Evolutionary conservation across 305 asterid species (phyloP).

Genomic region (Fraxinus angustifolia): DNA sequence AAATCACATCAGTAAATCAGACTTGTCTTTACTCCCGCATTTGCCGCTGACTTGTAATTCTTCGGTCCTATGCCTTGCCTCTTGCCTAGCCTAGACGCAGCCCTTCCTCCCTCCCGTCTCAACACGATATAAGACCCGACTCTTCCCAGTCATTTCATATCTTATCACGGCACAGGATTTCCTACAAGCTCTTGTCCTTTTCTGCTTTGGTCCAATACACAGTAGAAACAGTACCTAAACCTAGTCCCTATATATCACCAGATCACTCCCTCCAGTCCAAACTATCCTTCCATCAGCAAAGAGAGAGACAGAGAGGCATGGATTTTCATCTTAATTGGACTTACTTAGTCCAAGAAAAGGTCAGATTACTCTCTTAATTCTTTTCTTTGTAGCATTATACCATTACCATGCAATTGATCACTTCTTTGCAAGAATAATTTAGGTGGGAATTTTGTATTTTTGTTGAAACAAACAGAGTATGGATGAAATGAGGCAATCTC

Average conservation of each 20-base stretch:
- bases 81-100: not conserved
- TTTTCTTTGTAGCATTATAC: not conserved
- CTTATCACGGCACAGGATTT: not conserved
- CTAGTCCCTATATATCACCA: not conserved
- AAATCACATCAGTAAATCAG: not conserved
- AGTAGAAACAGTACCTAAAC: not conserved
- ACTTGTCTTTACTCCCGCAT: not conserved
- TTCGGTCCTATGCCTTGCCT: not conserved
- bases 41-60: not conserved
- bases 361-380: not conserved
- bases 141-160: not conserved
- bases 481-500: conserved; percentile 51
- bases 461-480: conserved; percentile 33
- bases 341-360: not conserved
- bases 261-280: not conserved
- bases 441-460: not conserved
- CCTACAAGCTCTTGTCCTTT: not conserved
- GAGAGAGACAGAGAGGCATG: not conserved
- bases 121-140: not conserved
- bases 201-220: not conserved
- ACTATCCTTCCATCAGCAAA: not conserved
- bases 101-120: not conserved
- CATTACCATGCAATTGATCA: not conserved
- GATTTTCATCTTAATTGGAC: not conserved
- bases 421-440: not conserved